Evolutionary conservation across 2,329 filamentous ascomycete species (phyloP).

Genomic region (Aspergillus tanneri): DNA sequence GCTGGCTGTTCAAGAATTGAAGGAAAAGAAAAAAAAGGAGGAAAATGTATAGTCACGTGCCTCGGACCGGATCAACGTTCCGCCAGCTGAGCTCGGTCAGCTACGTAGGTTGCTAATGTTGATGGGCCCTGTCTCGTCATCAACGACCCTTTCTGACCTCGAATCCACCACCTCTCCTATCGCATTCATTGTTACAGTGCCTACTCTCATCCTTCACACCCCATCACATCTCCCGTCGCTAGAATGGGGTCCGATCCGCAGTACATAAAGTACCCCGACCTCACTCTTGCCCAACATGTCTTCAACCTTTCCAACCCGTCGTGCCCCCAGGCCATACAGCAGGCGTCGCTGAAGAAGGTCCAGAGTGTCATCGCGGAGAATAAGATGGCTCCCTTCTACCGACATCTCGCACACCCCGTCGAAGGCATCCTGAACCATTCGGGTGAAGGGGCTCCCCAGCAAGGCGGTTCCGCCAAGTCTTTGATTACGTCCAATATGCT

Average conservation of each 20-base stretch:
- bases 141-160: constrained; percentile 17
- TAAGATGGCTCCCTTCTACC: constrained; percentile 67
- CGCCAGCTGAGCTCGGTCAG: constrained; percentile 38
- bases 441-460: constrained; percentile 61
- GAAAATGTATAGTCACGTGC: too few species aligned
- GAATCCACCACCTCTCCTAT: constrained; percentile 9
- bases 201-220: not conserved
- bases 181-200: constrained; percentile 8
- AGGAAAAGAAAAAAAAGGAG: too few species aligned
- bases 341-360: constrained; percentile 59
- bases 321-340: constrained; percentile 52
- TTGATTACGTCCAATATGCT: constrained; percentile 70
- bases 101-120: constrained; percentile 21
- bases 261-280: constrained; percentile 64
- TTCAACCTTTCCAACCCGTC: constrained; percentile 65
- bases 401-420: constrained; percentile 63
- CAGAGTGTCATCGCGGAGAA: constrained; percentile 64
- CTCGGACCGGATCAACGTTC: constrained; percentile 33
- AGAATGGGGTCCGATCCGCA: constrained; percentile 64
- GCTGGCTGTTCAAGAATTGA: too few species aligned
- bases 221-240: constrained; percentile 23
- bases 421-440: constrained; percentile 76
- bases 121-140: constrained; percentile 20
- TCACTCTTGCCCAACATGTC: constrained; percentile 64
- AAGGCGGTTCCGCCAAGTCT: constrained; percentile 47